phyloP scores from a whole-genome alignment of 2,329 filamentous ascomycete genomes.

The Aspergillus tanneri region DNA sequence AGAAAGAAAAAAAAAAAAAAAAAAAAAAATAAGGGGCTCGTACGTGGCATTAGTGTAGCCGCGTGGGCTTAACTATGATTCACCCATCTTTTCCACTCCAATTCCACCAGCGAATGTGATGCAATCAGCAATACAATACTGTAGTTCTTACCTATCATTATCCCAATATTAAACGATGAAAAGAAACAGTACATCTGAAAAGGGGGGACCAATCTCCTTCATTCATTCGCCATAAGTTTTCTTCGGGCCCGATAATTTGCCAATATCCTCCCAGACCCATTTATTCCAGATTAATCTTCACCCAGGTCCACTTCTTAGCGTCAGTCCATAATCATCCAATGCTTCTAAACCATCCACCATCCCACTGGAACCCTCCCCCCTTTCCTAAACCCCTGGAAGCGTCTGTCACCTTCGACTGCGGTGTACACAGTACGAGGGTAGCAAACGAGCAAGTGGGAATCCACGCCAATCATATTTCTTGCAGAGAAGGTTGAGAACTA shows the following conservation, averaged over 20 bases:
- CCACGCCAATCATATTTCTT: slow-evolving; percentile 5
- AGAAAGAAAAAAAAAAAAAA: not conserved
- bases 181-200: not conserved
- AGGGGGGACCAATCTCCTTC: not conserved
- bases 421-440: slow-evolving; percentile 3
- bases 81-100: no score
- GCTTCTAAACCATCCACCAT: slow-evolving; percentile 6
- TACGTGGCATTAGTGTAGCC: no score
- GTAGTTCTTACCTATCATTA: no score
- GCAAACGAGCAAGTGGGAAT: slow-evolving; percentile 2
- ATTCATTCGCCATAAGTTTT: no score
- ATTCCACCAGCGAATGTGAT: no score
- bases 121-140: no score
- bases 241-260: not conserved
- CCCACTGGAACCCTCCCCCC: slow-evolving; percentile 4
- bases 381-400: slow-evolving; percentile 1
- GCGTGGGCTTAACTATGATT: no score
- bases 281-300: not conserved
- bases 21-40: not conserved
- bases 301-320: slow-evolving; percentile 11
- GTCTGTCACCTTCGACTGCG: not conserved
- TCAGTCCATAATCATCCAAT: slow-evolving; percentile 5
- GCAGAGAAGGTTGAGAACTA: not conserved
- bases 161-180: no score
- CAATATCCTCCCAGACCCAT: slow-evolving; percentile 2